Evolutionary conservation across 83 land plant genomes (phyloP), one percentile per base, ranked within the genome.

Genomic region (Thuja plicata): DNA sequence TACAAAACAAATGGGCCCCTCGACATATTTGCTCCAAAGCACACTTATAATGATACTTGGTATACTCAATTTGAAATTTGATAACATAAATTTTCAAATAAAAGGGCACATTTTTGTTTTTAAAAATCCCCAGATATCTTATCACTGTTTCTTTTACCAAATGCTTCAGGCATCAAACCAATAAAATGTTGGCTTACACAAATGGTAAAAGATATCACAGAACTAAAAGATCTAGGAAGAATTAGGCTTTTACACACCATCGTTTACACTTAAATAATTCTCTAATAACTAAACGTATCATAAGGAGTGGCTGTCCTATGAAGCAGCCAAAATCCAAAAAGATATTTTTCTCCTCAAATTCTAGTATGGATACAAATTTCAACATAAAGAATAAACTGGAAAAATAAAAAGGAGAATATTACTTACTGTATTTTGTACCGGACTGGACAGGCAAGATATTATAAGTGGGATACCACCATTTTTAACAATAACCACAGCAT

Each of bases 341-440:
- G 38, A 80, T 21, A 27, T 15, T 32, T 84, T 84, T 48, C 55
- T 50, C 86, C 86, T 84, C 24, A 3, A 34, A 48, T 32, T 54
- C 86, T 52, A 30, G 60, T 84, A 48, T n/a, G 38, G 7, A 84
- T 84, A 32, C 37, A 84, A 52, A 15, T 84, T 84, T 52, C 5
- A 24, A 27, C 86, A 52, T n/a, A 34, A 24, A n/a, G 34, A 52
- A 2, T 30, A 34, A 52, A 52, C 16, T 11, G 46, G 7, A 32
- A 52, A 84, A 54, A 52, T 21, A 9, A 41, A 15, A 84, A 50
- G 19, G 40, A 35, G 37, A 45, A 62, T 60, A 70, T 62, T 85
- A 85, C 94, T 94, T 93, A 98, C 99, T 66, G 96, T 98, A 88
- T 98, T 98, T 89, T 89, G 93, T 13, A 96, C 97, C 35, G 98